Conservation (phyloP, 2,329 filamentous ascomycete genomes). For the Fusarium zealandicum region DNA sequence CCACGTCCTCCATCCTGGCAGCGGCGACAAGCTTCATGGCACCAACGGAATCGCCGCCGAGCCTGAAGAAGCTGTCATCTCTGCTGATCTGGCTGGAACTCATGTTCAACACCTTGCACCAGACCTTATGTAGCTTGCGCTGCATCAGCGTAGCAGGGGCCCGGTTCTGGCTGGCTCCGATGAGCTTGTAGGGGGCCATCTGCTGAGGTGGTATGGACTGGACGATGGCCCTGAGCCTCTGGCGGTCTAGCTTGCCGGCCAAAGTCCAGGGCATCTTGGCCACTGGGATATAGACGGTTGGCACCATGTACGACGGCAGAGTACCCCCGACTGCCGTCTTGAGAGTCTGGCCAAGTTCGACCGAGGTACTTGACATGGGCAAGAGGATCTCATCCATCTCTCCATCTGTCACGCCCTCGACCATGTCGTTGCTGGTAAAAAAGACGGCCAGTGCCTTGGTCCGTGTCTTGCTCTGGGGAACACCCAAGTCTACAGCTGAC, state of each 20-base stretch:
- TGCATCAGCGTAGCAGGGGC: constrained; percentile 49
- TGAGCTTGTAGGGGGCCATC: constrained; percentile 27
- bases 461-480: constrained; percentile 42
- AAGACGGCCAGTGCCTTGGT: constrained; percentile 33
- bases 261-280: constrained; percentile 50
- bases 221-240: constrained; percentile 41
- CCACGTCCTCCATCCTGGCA: constrained; percentile 22
- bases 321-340: constrained; percentile 13
- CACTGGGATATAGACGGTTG: constrained; percentile 51
- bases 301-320: constrained; percentile 51
- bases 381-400: constrained; percentile 1
- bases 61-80: constrained; percentile 52
- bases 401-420: neutral
- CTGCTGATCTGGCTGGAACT: neutral
- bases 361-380: constrained; percentile 13
- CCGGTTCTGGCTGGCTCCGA: constrained; percentile 32
- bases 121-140: constrained; percentile 42
- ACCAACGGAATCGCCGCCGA: constrained; percentile 49
- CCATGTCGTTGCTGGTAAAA: constrained; percentile 11
- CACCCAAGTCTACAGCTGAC: constrained; percentile 57
- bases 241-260: constrained; percentile 55
- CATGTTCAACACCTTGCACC: constrained; percentile 8
- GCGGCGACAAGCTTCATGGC: constrained; percentile 39
- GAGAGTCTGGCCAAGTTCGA: constrained; percentile 8
- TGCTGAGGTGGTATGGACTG: constrained; percentile 9